Evolutionary conservation across 176 grass and related monocot genomes (phyloP).

Genomic region (Rhynchospora breviuscula): DNA sequence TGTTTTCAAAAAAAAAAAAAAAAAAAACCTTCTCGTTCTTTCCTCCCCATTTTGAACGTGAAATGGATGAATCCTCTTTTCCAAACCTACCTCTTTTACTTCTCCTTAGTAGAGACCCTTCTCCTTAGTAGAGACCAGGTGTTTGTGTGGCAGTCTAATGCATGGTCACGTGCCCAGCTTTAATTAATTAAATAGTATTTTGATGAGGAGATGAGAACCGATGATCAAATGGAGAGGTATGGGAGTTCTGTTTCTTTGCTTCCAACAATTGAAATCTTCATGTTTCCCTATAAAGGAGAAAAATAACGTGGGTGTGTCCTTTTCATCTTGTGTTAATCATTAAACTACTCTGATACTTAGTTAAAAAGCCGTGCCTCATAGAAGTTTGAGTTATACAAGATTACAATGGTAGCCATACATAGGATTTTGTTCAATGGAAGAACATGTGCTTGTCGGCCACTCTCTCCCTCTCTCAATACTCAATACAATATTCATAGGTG

Average conservation of each 20-base stretch:
- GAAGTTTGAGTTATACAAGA: conserved; percentile 34
- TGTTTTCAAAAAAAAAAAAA: too few species aligned
- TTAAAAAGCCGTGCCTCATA: conserved; percentile 17
- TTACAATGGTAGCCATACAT: conserved; percentile 23
- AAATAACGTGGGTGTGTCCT: conserved; percentile 19
- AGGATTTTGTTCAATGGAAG: conserved; percentile 31
- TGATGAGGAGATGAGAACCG: background rate
- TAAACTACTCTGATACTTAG: conserved; percentile 22
- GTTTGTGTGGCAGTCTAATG: background rate
- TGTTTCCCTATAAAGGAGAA: conserved; percentile 23
- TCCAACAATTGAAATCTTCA: conserved; percentile 1
- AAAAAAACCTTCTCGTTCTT: background rate
- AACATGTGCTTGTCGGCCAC: conserved; percentile 81
- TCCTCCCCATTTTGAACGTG: background rate
- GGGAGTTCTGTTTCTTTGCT: conserved; percentile 5
- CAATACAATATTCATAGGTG: background rate
- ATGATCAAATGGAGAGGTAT: conserved; percentile 8
- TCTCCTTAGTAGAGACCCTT: background rate
- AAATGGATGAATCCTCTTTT: background rate
- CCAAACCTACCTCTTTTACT: background rate
- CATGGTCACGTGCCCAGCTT: background rate
- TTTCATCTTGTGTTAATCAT: conserved; percentile 16
- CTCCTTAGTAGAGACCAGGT: background rate
- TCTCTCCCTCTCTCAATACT: conserved; percentile 8
- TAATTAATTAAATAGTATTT: background rate